Evolutionary conservation across 768 basidiomycete genomes (phyloP).

Genomic region (Lactarius indigo): DNA sequence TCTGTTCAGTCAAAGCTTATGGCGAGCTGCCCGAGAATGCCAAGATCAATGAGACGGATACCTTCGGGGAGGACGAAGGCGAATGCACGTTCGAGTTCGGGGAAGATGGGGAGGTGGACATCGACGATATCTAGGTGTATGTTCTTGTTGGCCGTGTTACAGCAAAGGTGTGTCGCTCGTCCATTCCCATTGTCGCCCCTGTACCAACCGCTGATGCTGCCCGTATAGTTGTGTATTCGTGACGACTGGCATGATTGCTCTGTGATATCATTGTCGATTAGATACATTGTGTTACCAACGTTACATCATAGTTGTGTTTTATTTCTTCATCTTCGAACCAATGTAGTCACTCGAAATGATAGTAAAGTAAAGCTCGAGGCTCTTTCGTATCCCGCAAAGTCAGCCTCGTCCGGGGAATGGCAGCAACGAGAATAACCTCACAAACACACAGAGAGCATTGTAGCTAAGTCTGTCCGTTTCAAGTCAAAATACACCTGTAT

Average conservation of each 20-base stretch:
- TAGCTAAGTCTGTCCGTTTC: background rate
- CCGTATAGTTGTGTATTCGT: slow-evolving; percentile 20
- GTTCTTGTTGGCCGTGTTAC: slow-evolving; percentile 25
- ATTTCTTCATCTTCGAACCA: background rate
- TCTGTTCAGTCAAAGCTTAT: slow-evolving; percentile 83
- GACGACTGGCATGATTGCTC: slow-evolving; percentile 17
- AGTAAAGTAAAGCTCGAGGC: background rate
- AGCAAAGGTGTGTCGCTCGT: slow-evolving; percentile 9
- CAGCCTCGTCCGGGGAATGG: background rate
- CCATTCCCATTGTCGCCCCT: background rate
- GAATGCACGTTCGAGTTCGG: slow-evolving; percentile 90
- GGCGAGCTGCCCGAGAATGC: slow-evolving; percentile 96
- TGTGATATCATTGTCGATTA: slow-evolving; percentile 24
- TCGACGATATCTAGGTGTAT: slow-evolving; percentile 73
- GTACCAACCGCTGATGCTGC: background rate
- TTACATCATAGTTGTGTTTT: slow-evolving; percentile 4
- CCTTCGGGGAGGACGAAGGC: slow-evolving; percentile 86
- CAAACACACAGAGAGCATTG: background rate
- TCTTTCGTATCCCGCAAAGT: background rate
- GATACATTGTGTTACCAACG: slow-evolving; percentile 19
- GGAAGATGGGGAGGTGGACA: slow-evolving; percentile 84
- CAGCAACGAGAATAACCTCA: background rate
- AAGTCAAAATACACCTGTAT: slow-evolving; percentile 33
- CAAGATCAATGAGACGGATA: slow-evolving; percentile 96
- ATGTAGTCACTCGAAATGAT: background rate